Conservation (phyloP, 352 stramenopile genomes). For the Heterotrichella gracilis region DNA sequence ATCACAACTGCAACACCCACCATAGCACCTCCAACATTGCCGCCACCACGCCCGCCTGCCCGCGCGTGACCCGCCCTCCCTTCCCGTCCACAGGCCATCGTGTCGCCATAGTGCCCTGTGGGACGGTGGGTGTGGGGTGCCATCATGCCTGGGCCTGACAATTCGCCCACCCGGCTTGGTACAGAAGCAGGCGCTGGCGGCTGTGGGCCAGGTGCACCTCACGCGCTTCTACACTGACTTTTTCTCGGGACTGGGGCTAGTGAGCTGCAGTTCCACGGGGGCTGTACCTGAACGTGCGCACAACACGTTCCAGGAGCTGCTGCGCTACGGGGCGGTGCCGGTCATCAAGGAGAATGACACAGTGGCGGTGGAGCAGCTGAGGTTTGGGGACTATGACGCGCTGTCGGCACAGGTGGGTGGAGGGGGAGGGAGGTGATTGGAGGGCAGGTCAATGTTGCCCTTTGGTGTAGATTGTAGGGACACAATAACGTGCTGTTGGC, state of each 20-base stretch:
- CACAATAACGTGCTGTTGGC: too few relatives aligned
- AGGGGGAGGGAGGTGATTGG: too few relatives aligned
- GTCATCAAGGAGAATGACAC: slow-evolving; percentile 97
- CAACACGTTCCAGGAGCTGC: slow-evolving; percentile 44
- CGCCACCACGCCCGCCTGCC: too few relatives aligned
- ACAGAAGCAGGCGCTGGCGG: slow-evolving; percentile 15
- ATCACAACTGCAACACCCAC: too few relatives aligned
- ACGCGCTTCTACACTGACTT: slow-evolving; percentile 16
- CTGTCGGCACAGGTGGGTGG: too few relatives aligned
- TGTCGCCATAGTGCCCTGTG: slow-evolving; percentile 13
- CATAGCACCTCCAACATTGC: too few relatives aligned
- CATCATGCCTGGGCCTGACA: slow-evolving; percentile 1
- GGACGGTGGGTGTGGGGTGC: slow-evolving; percentile 16
- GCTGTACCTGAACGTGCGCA: slow-evolving; percentile 21
- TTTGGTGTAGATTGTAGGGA: too few relatives aligned
- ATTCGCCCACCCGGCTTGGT: slow-evolving; percentile 10
- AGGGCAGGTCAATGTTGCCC: too few relatives aligned
- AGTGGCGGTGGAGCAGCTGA: slow-evolving; percentile 43
- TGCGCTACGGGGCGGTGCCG: slow-evolving; percentile 72
- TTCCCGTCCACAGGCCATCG: slow-evolving; percentile 11
- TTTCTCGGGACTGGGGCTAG: slow-evolving; percentile 15
- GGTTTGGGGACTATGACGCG: slow-evolving; percentile 57
- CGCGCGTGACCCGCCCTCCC: too few relatives aligned
- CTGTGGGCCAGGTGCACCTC: slow-evolving; percentile 16
- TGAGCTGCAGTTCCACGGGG: too few relatives aligned